Evolutionary conservation across 495 filamentous ascomycete genomes (phyloP).

Genomic region (Daldinia grandis): DNA sequence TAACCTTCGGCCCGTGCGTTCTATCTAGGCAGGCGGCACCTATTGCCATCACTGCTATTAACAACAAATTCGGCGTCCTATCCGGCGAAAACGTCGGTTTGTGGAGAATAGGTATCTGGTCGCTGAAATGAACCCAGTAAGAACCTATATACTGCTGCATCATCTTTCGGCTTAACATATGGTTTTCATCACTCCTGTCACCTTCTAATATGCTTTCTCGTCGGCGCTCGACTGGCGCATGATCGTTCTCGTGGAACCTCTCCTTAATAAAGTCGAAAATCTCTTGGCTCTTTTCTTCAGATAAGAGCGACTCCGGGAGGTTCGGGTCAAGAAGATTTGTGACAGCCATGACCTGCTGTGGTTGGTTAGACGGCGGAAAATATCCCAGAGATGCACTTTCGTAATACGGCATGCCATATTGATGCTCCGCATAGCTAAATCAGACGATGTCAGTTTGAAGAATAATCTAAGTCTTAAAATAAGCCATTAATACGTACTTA

Average conservation of each 20-base stretch:
- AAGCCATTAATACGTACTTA: slow-evolving; percentile 51
- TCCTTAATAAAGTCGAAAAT: slow-evolving; percentile 85
- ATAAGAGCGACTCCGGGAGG: slow-evolving; percentile 79
- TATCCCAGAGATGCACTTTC: slow-evolving; percentile 60
- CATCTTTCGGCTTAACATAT: slow-evolving; percentile 88
- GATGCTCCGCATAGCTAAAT: slow-evolving; percentile 59
- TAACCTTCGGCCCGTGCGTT: slow-evolving; percentile 75
- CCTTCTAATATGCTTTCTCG: slow-evolving; percentile 83
- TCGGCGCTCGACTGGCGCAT: slow-evolving; percentile 75
- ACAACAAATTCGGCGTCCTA: slow-evolving; percentile 80
- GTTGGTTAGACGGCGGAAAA: slow-evolving; percentile 58
- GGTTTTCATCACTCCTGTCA: slow-evolving; percentile 71
- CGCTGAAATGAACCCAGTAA: slow-evolving; percentile 94
- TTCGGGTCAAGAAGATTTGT: slow-evolving; percentile 87
- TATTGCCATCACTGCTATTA: slow-evolving; percentile 95
- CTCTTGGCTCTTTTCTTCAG: slow-evolving; percentile 85
- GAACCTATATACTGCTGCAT: slow-evolving; percentile 95
- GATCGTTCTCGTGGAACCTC: slow-evolving; percentile 82
- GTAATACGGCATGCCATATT: slow-evolving; percentile 59
- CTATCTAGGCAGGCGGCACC: slow-evolving; percentile 90
- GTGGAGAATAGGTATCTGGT: slow-evolving; percentile 93
- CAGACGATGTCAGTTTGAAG: slow-evolving; percentile 34
- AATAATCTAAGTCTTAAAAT: background rate
- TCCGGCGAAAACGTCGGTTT: slow-evolving; percentile 92
- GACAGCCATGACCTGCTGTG: slow-evolving; percentile 87